A percentile compares a stretch with the other conserved stretches of the same genome.
phyloP scores from a whole-genome alignment of 768 basidiomycete genomes.

The Russula sp. region DNA sequence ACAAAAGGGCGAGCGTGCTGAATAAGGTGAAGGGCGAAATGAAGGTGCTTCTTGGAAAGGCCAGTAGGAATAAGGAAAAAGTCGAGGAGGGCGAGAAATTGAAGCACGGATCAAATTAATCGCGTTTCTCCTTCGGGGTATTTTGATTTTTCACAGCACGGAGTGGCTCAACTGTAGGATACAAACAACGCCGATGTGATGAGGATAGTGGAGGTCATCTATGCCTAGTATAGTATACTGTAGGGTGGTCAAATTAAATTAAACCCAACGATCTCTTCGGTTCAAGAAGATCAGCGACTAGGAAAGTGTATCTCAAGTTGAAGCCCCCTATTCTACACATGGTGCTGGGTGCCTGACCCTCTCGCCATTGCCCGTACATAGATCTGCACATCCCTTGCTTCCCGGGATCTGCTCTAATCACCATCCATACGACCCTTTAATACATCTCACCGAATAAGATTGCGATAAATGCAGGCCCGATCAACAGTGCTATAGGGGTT shows the following conservation, averaged over 20 bases:
- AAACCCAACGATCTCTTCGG: too few relatives aligned
- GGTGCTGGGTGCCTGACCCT: too few relatives aligned
- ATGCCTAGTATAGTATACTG: not conserved
- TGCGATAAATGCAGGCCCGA: too few relatives aligned
- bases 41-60: slow-evolving; percentile 19
- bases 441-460: too few relatives aligned
- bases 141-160: not conserved
- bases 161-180: slow-evolving; percentile 6
- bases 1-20: slow-evolving; percentile 15
- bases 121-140: not conserved
- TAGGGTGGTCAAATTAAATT: not conserved
- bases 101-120: slow-evolving; percentile 10
- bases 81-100: slow-evolving; percentile 19
- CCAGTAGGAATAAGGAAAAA: slow-evolving; percentile 14
- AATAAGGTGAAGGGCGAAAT: slow-evolving; percentile 18
- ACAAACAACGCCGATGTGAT: not conserved
- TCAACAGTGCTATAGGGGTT: too few relatives aligned
- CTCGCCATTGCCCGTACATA: too few relatives aligned
- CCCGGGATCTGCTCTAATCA: too few relatives aligned
- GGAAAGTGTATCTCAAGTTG: too few relatives aligned
- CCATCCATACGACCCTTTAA: too few relatives aligned
- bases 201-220: not conserved
- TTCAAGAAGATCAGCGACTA: too few relatives aligned
- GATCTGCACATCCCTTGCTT: too few relatives aligned
- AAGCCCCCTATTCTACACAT: too few relatives aligned